Conservation (phyloP, 306 rosid genomes). For the Trifolium subterraneum region DNA sequence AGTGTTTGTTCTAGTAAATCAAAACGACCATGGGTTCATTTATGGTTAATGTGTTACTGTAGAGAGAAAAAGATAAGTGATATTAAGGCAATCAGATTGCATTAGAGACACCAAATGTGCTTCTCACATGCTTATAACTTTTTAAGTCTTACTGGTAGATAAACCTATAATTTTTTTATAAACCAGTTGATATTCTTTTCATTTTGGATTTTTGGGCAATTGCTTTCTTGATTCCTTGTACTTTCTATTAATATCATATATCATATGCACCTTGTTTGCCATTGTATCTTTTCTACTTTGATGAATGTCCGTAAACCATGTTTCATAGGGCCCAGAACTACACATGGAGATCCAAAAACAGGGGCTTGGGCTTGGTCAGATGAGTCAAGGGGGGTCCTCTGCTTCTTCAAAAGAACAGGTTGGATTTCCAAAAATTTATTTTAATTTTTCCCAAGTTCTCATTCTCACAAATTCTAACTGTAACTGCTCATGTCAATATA, state of each 20-base stretch:
- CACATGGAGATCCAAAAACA: slow-evolving; percentile 77
- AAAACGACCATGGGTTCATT: neutral
- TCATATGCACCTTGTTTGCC: slow-evolving; percentile 9
- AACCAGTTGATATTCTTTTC: slow-evolving; percentile 14
- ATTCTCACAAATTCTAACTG: slow-evolving; percentile 24
- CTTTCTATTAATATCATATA: slow-evolving; percentile 10
- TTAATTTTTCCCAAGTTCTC: slow-evolving; percentile 18
- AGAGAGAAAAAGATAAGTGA: neutral
- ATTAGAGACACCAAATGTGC: slow-evolving; percentile 1
- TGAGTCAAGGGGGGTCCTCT: slow-evolving; percentile 55
- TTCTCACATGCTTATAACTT: neutral
- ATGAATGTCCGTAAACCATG: slow-evolving; percentile 21
- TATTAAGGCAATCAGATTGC: slow-evolving; percentile 7
- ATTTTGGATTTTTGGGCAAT: neutral
- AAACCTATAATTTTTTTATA: neutral
- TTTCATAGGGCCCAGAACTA: slow-evolving; percentile 67
- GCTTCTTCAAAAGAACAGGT: slow-evolving; percentile 67
- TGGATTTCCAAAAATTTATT: slow-evolving; percentile 12
- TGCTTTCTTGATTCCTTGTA: slow-evolving; percentile 27
- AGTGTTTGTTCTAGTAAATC: slow-evolving; percentile 20
- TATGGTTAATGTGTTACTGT: neutral
- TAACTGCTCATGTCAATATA: slow-evolving; percentile 15
- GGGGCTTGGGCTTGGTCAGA: slow-evolving; percentile 64
- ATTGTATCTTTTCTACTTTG: slow-evolving; percentile 32
- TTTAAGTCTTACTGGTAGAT: neutral